Evolutionary conservation across 345 rosid genomes (phyloP), one percentile per base, ranked within the genome.

Genomic region (Noccaea bulbosa): DNA sequence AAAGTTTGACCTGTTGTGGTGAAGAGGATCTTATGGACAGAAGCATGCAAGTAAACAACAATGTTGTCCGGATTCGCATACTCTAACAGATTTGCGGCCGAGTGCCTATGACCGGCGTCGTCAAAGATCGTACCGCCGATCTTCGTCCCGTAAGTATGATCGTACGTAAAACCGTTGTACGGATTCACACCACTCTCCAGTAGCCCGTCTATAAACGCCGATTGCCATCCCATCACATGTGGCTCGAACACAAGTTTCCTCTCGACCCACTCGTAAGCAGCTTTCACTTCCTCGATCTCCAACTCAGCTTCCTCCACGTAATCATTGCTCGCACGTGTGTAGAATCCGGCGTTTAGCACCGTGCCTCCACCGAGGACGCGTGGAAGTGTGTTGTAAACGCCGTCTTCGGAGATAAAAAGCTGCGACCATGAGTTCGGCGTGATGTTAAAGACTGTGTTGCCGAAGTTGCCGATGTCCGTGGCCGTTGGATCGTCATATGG

Each of bases 321-420:
- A 4, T 59, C 65, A 2, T 6, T 5, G 24, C 79, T 52, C 0
- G 92, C 89, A 1, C 78, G 82, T 0, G 81, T 81, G 5, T 48
- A 89, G 56, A 87, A 89, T 11, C 96, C 89, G 0, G 86, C 92
- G n/a, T 85, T 89, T 14, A 89, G 35, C 12, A 79, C 84, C 5
- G 87, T 79, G 2, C 96, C 92, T 8, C 96, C 96, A 0, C 96
- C 89, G 0, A 87, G 84, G 4, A 87, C 92, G 2, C 89, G 82
- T 0, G 88, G 86, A 1, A 89, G 82, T n/a, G 79, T 11, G 74
- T 89, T 89, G 76, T 73, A 74, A 4, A 87, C 92, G 0, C 89
- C 92, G 40, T 89, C 90, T 55, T 84, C 82, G 0, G 96, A 87
- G 71, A 81, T 62, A 43, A 89, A 89, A 8, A 60, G 57, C 37